Evolutionary conservation across 257 asterid species (phyloP).

Genomic region (Rhazya stricta): DNA sequence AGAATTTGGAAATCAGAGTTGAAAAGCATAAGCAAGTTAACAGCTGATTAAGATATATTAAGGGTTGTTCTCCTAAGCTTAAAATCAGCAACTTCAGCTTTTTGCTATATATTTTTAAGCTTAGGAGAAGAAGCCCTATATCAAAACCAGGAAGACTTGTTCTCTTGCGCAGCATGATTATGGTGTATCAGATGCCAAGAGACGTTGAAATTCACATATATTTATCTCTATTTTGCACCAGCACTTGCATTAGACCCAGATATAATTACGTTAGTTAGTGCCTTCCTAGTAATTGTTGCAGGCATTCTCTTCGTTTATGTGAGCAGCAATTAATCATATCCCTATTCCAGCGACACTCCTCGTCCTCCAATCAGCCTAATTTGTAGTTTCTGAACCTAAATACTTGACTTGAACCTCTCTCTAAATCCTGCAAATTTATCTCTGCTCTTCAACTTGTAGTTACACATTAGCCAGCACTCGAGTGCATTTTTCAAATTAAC

Average conservation of each 20-base stretch:
- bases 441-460: not conserved
- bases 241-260: not conserved
- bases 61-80: too few species aligned
- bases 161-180: not conserved
- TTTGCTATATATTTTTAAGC: too few species aligned
- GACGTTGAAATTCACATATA: too few species aligned
- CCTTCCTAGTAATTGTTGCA: not conserved
- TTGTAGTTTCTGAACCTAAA: not conserved
- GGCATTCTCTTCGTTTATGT: not conserved
- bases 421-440: not conserved
- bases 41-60: not conserved
- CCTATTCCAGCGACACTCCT: not conserved
- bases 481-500: not conserved
- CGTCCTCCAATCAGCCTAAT: not conserved
- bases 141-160: not conserved
- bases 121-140: too few species aligned
- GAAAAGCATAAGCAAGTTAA: not conserved
- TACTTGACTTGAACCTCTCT: not conserved
- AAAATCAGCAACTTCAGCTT: too few species aligned
- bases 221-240: not conserved
- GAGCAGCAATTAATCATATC: not conserved
- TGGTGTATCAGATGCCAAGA: not conserved
- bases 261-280: not conserved
- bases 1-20: not conserved
- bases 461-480: not conserved